Evolutionary conservation across 257 asterid species (phyloP), one percentile per base, ranked within the genome.

Genomic region (Marsdenia floribunda): DNA sequence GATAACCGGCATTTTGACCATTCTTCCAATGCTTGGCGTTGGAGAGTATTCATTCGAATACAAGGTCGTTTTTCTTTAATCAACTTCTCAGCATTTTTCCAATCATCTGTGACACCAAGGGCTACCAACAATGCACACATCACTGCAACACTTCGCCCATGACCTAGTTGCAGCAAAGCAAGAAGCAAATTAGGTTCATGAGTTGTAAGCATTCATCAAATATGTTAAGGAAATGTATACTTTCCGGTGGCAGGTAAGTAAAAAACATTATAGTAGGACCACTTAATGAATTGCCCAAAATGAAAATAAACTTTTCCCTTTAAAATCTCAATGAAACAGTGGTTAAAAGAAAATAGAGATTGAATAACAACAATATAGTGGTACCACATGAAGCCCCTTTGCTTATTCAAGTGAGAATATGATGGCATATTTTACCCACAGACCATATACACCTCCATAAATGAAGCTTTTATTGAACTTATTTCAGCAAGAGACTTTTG

Each of bases 81-180:
- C 61, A 94, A 76, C 85, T 85, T 94, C 77, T 92, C 99, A 1
- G 97, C 98, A 69, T 50, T 81, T 82, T 89, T 90, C 98, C 99
- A 94, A 38, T 92, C 99, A 54, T 94, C 92, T 57, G 96, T 90
- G n/a, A 90, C 76, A 21, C 99, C 97, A 53, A 94, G 93, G 82
- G 92, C 96, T 52, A 92, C 98, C 80, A 94, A 78, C 73, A 94
- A 80, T 8, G 98, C 98, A 26, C 99, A 92, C 92, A 87, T 86
- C 54, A 92, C 97, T 6, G 98, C 97, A 60, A 94, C 97, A 76
- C 99, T 94, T 82, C 99, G 85, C 64, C 99, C 99, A 66, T 92
- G 97, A 64, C 99, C 99, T 94, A 74, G 33, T 38, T 29, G 24
- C 55, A 68, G 35, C 29, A 21, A 26, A 35, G 60, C 40, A 77